phyloP scores from a whole-genome alignment of 768 basidiomycete species.

The Phaeolepiota aurea region DNA sequence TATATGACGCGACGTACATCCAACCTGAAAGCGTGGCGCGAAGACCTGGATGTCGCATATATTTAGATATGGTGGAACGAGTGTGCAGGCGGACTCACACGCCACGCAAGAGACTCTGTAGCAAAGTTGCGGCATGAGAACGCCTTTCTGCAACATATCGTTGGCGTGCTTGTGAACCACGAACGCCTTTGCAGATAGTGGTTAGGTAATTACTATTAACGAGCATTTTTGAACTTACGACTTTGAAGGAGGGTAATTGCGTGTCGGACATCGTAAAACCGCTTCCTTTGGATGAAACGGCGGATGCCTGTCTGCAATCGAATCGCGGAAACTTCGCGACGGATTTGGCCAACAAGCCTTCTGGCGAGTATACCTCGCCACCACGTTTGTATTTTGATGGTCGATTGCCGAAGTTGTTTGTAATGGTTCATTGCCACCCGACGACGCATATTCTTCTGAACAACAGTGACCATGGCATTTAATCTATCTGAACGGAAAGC shows the following conservation, averaged over 20 bases:
- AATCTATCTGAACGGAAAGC: constrained; percentile 81
- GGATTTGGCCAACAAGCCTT: constrained; percentile 59
- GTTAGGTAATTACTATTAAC: neutral
- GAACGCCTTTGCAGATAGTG: constrained; percentile 41
- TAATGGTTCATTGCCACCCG: constrained; percentile 80
- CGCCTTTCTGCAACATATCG: constrained; percentile 49
- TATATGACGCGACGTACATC: constrained; percentile 73
- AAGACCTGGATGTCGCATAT: constrained; percentile 30
- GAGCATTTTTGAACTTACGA: constrained; percentile 39
- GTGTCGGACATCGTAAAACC: constrained; percentile 53
- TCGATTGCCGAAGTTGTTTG: constrained; percentile 54
- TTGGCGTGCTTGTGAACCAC: constrained; percentile 65
- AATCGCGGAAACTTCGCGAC: constrained; percentile 66
- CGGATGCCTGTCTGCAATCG: constrained; percentile 70
- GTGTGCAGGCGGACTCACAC: constrained; percentile 44
- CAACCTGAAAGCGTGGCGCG: constrained; percentile 42
- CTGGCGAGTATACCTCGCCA: constrained; percentile 85
- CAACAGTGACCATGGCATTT: constrained; percentile 86
- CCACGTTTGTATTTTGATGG: constrained; percentile 88
- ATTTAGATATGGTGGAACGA: constrained; percentile 1
- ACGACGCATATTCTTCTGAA: constrained; percentile 96
- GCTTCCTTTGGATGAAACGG: constrained; percentile 64
- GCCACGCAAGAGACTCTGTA: constrained; percentile 86
- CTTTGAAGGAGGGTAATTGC: constrained; percentile 74
- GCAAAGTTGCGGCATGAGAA: constrained; percentile 50